Percentiles rank a stretch among this genome's conserved stretches.
Evolutionary conservation across 495 filamentous ascomycete genomes (phyloP).

Genomic region (Pyrenula massariospora): DNA sequence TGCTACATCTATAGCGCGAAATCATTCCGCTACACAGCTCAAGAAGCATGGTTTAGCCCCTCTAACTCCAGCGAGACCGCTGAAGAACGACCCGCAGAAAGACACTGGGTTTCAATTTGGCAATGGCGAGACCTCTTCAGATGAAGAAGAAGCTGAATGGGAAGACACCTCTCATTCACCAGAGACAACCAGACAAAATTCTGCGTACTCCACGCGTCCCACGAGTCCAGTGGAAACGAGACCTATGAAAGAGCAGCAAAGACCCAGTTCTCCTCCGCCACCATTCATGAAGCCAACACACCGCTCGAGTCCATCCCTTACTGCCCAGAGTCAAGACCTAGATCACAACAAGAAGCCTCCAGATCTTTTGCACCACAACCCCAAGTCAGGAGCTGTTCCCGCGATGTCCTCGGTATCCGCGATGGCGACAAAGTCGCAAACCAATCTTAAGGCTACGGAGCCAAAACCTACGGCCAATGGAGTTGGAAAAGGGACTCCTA

Average conservation of each 20-base stretch:
- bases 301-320: not conserved
- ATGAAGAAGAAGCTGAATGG: constrained; percentile 34
- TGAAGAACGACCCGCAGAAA: constrained; percentile 27
- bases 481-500: not conserved
- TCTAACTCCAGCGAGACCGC: constrained; percentile 22
- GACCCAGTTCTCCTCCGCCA: not conserved
- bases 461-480: not conserved
- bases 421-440: not conserved
- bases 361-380: not conserved
- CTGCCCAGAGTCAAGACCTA: not conserved
- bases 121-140: constrained; percentile 19
- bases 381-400: not conserved
- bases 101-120: constrained; percentile 34
- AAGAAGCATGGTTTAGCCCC: constrained; percentile 29
- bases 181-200: constrained; percentile 34
- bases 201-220: constrained; percentile 6
- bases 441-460: not conserved
- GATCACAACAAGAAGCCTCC: not conserved
- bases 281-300: not conserved
- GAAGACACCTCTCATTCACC: constrained; percentile 38
- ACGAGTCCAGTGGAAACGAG: not conserved
- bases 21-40: constrained; percentile 16
- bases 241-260: not conserved
- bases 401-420: not conserved
- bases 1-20: constrained; percentile 28